Base-by-base conservation (phyloP, 2,329 filamentous ascomycete species). In the Teratosphaeria viscida region DNA sequence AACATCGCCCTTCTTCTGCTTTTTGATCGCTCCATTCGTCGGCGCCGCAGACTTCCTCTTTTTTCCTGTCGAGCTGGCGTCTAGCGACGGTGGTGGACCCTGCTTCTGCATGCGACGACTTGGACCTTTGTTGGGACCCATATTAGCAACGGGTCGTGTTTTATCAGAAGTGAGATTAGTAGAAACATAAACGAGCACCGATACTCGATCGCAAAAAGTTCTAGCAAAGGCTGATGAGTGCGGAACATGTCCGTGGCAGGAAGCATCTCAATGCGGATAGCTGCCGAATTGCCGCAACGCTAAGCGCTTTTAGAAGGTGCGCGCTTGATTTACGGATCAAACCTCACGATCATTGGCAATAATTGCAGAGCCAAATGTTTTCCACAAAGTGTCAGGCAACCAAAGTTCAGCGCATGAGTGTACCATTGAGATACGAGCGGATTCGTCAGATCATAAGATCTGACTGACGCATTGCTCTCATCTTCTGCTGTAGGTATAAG, bases 81-180 rank as follows among this genome's bases (percentile, higher is more conserved):
- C 90, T 65, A 96, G 82, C 65, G 88, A 82, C 70, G 88, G 84
- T 58, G 94, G 94, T 65, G 87, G 81, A 59, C 91, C 92, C 82
- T 97, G 94, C 78, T 96, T 96, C 75, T 92, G 89, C 87, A 96
- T 95, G 70, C 92, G 90, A 73, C 91, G 88, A 74, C 91, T 89
- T 63, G 85, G 84, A 47, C 43, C 43, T 49, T 49, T 49, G 43
- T 49, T 49, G 19, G 43, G 5, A 49, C 43, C 43, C 43, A 49
- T 49, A 49, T 19, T 8, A 7, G 19, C 43, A 23, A 23, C 8
- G 7, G 8, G 23, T 3, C 8, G 43, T 23, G 16, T 49, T 49
- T 49, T 49, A n/a, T n/a, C 16, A 49, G 8, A n/a, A 49, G 5
- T 49, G 43, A 49, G 8, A 49, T 19, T 5, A 23, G n/a, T 23